phyloP scores from a whole-genome alignment of 805 yeast species.

The Teunomyces funiuensis region DNA sequence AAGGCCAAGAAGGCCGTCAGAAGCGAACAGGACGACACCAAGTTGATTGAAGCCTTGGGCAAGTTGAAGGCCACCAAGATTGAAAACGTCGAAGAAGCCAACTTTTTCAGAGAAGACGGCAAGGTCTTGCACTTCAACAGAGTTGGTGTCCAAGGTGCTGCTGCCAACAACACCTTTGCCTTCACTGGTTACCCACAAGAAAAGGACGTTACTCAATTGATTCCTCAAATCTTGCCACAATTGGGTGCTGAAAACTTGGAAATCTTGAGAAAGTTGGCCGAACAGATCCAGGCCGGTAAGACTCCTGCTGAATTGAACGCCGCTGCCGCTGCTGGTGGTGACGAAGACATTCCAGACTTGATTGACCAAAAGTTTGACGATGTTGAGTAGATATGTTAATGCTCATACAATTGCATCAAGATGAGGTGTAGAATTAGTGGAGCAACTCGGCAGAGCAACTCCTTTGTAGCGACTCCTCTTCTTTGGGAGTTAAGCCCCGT shows the following conservation, averaged over 20 bases:
- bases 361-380: conserved; percentile 85
- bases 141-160: conserved; percentile 94
- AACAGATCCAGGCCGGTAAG: conserved; percentile 71
- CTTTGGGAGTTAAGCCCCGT: no score
- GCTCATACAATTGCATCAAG: conserved; percentile 2
- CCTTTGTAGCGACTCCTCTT: no score
- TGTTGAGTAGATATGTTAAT: conserved; percentile 33
- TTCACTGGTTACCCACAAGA: conserved; percentile 94
- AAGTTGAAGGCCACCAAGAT: conserved; percentile 87
- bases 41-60: conserved; percentile 83
- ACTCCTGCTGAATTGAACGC: conserved; percentile 48
- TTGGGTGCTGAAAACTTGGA: conserved; percentile 94
- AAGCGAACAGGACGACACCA: conserved; percentile 84
- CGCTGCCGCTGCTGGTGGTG: conserved; percentile 39
- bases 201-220: conserved; percentile 86
- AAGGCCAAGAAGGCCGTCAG: conserved; percentile 77
- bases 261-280: conserved; percentile 85
- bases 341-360: conserved; percentile 73
- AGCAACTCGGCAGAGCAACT: no score
- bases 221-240: conserved; percentile 93
- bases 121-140: conserved; percentile 93
- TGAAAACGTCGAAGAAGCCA: conserved; percentile 93
- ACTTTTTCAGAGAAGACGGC: conserved; percentile 96
- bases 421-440: no score
- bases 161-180: conserved; percentile 87